phyloP scores from a whole-genome alignment of 148 eudicot species.

The Diospyros kaki region DNA sequence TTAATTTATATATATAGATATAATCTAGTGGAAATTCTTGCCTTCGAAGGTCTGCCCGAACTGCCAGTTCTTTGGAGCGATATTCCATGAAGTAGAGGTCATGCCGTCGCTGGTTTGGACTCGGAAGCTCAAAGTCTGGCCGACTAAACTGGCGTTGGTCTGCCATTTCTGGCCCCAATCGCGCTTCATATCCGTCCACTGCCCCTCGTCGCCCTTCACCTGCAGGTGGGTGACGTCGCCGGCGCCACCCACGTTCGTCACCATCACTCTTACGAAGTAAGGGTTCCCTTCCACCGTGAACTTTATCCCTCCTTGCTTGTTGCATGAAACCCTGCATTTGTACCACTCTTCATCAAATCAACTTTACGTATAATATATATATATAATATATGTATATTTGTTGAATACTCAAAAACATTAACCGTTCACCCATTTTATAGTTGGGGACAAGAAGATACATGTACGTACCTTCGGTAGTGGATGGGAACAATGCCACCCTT shows the following conservation, averaged over 20 bases:
- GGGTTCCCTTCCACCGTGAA: slow-evolving; percentile 63
- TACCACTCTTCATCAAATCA: neutral
- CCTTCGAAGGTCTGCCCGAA: slow-evolving; percentile 64
- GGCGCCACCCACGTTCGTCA: slow-evolving; percentile 75
- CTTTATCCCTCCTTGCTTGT: slow-evolving; percentile 56
- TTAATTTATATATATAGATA: neutral
- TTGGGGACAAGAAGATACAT: neutral
- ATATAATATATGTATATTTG: neutral
- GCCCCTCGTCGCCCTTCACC: slow-evolving; percentile 43
- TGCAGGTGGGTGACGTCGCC: slow-evolving; percentile 49
- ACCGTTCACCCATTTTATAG: neutral
- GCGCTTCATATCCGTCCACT: slow-evolving; percentile 48
- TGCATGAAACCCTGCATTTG: slow-evolving; percentile 59
- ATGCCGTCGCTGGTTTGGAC: slow-evolving; percentile 50
- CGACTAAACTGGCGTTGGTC: slow-evolving; percentile 32
- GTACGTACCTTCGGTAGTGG: slow-evolving; percentile 50
- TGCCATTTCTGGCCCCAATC: slow-evolving; percentile 78
- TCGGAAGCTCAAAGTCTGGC: slow-evolving; percentile 46
- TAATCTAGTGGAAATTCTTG: slow-evolving; percentile 35
- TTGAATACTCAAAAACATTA: neutral
- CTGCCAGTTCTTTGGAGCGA: slow-evolving; percentile 48
- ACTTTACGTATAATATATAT: no score
- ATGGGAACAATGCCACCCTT: slow-evolving; percentile 66
- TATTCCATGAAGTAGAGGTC: slow-evolving; percentile 40
- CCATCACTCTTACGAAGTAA: slow-evolving; percentile 42